Conservation (phyloP, 1,139 yeast species). For the Chernovozyma sophiae-reginae region DNA sequence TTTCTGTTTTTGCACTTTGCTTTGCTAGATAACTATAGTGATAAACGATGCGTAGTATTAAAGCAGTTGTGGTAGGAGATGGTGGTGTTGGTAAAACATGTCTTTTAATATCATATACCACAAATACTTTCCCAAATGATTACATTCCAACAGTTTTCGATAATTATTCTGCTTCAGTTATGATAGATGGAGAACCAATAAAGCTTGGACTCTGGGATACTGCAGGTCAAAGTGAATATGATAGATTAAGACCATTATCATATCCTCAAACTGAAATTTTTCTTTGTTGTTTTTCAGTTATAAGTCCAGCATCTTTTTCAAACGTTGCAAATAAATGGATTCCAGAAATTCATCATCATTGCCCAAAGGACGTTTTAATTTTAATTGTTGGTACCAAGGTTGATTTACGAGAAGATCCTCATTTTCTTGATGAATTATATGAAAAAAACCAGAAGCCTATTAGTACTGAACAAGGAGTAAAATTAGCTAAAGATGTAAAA, state of each 20-base stretch:
- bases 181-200: slow-evolving; percentile 77
- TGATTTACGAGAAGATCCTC: slow-evolving; percentile 80
- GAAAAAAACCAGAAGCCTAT: slow-evolving; percentile 64
- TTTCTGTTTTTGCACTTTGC: too few species aligned
- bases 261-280: slow-evolving; percentile 93
- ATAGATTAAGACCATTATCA: slow-evolving; percentile 82
- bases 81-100: slow-evolving; percentile 97
- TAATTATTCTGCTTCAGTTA: slow-evolving; percentile 82
- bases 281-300: slow-evolving; percentile 80
- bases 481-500: slow-evolving; percentile 67
- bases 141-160: slow-evolving; percentile 94
- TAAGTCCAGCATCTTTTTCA: slow-evolving; percentile 75
- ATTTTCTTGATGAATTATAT: slow-evolving; percentile 65
- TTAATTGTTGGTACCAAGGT: slow-evolving; percentile 82
- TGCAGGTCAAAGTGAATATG: slow-evolving; percentile 96
- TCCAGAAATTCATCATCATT: slow-evolving; percentile 85
- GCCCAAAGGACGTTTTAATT: slow-evolving; percentile 71
- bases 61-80: slow-evolving; percentile 95
- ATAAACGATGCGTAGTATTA: slow-evolving; percentile 94
- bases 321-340: slow-evolving; percentile 77
- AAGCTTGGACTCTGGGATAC: slow-evolving; percentile 93
- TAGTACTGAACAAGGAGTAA: slow-evolving; percentile 56
- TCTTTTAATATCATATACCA: slow-evolving; percentile 81
- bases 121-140: slow-evolving; percentile 92
- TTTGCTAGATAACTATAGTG: too few species aligned